Percentiles rank a stretch among this genome's conserved stretches.
These are phyloP conservation scores for Cytospora piceicola DNA, from an alignment of 2,329 filamentous ascomycete genomes.

Conservation along the genomic window DNA sequence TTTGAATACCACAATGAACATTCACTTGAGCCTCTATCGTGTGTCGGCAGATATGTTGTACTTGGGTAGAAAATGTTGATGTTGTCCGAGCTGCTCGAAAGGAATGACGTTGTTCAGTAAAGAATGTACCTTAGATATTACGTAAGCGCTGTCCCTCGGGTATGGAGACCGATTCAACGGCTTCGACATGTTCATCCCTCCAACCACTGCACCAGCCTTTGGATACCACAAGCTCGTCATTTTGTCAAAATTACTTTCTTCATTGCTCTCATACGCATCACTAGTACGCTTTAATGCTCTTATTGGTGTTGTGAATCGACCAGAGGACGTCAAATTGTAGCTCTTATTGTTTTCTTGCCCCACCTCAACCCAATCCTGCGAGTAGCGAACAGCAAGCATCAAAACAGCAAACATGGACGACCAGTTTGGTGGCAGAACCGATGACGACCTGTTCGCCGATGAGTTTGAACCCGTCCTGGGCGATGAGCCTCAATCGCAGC, in stretches of 20 bases:
- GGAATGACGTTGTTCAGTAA: neutral
- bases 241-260: neutral
- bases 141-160: neutral
- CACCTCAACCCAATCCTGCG: neutral
- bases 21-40: no score
- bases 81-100: neutral
- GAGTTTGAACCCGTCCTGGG: slow-evolving; percentile 60
- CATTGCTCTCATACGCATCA: neutral
- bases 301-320: neutral
- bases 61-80: neutral
- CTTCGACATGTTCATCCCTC: neutral
- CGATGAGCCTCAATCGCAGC: slow-evolving; percentile 26
- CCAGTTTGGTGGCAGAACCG: slow-evolving; percentile 63
- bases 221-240: neutral
- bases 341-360: slow-evolving; percentile 9
- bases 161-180: neutral
- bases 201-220: neutral
- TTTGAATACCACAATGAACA: no score
- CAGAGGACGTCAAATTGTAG: neutral
- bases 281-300: neutral
- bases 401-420: slow-evolving; percentile 55
- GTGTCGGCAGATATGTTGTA: neutral
- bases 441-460: slow-evolving; percentile 66
- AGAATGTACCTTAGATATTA: neutral
- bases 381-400: slow-evolving; percentile 17